Conservation (phyloP, 1,139 yeast species). For the Debaryomycetaceae sp. region DNA sequence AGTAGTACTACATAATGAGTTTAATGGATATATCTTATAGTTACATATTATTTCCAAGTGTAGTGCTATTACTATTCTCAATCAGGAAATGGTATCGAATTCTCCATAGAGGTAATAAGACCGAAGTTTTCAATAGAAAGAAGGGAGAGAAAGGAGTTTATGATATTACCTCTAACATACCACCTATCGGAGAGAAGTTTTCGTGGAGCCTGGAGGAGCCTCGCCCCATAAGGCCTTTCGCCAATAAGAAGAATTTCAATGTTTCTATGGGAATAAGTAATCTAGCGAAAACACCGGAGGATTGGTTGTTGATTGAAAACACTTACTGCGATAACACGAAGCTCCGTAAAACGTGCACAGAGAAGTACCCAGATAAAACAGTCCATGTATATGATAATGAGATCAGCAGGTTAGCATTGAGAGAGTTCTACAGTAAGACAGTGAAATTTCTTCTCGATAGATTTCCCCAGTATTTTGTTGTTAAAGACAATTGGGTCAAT, state of each 20-base stretch:
- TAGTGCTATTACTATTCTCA: not conserved
- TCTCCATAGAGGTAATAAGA: not conserved
- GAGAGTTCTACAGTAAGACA: conserved; percentile 31
- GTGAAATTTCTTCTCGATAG: conserved; percentile 24
- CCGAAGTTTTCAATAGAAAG: no score
- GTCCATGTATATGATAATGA: conserved; percentile 21
- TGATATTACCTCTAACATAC: not conserved
- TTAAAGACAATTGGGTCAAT: conserved; percentile 11
- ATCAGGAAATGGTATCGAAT: not conserved
- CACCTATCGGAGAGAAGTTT: conserved; percentile 26
- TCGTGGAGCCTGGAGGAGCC: conserved; percentile 49
- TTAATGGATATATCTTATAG: not conserved
- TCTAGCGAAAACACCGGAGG: conserved; percentile 27
- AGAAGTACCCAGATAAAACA: conserved; percentile 35
- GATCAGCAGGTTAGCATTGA: conserved; percentile 22
- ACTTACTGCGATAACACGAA: conserved; percentile 26
- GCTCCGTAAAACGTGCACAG: conserved; percentile 19
- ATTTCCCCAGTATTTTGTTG: conserved; percentile 33
- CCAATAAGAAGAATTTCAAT: conserved; percentile 32
- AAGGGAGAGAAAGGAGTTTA: not conserved
- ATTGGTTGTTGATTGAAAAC: conserved; percentile 38
- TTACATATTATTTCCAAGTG: not conserved
- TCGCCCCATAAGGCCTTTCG: conserved; percentile 52
- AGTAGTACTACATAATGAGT: not conserved
- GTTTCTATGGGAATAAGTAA: conserved; percentile 38